A percentile compares a stretch with the other conserved stretches of the same genome.
Evolutionary conservation across 169 alveolate species (phyloP).

Genomic region (Plasmodium malariae): DNA sequence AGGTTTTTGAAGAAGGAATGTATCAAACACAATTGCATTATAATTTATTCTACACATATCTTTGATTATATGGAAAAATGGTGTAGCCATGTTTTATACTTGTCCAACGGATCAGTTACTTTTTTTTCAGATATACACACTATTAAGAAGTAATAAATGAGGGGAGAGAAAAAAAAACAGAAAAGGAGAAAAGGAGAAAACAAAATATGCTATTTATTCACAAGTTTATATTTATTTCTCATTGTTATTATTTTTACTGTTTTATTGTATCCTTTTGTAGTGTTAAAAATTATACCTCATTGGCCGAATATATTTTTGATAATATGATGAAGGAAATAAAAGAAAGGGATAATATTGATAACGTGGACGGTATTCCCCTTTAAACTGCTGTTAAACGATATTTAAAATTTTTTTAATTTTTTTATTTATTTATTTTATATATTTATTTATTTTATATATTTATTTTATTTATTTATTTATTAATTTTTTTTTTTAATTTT

Average conservation of each 20-base stretch:
- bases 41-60: constrained; percentile 71
- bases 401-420: neutral
- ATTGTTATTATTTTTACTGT: neutral
- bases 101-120: constrained; percentile 50
- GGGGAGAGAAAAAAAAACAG: neutral
- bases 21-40: constrained; percentile 51
- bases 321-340: constrained; percentile 53
- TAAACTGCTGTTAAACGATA: neutral
- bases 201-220: neutral
- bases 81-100: constrained; percentile 69
- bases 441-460: neutral
- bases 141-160: constrained; percentile 24
- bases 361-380: constrained; percentile 32
- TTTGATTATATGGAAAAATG: constrained; percentile 71
- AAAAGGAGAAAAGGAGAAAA: neutral
- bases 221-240: neutral
- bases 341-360: constrained; percentile 9
- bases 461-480: neutral
- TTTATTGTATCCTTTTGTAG: neutral
- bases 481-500: neutral
- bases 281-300: constrained; percentile 19
- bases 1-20: constrained; percentile 69
- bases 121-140: constrained; percentile 39
- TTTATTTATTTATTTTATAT: neutral
- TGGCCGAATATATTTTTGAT: constrained; percentile 53